A percentile compares a stretch with the other conserved stretches of the same genome.
Conservation (phyloP, 768 basidiomycete species). For the Crepidotus variabilis region DNA sequence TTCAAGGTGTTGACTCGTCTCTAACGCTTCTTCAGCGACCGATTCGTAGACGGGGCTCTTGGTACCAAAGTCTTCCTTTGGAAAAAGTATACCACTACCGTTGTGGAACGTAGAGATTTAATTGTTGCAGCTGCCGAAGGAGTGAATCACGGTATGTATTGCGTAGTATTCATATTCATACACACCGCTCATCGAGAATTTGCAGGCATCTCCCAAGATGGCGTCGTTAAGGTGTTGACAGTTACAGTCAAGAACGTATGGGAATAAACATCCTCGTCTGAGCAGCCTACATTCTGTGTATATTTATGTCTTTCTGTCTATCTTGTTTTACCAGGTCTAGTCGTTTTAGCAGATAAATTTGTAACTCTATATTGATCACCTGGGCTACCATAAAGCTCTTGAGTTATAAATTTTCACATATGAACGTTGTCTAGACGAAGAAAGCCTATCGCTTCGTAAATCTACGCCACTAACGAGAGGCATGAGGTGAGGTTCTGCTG, state of each 20-base stretch:
- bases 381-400: too few relatives aligned
- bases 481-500: too few relatives aligned
- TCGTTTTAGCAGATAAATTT: too few relatives aligned
- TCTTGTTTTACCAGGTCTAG: too few relatives aligned
- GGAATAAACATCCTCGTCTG: background rate
- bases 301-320: too few relatives aligned
- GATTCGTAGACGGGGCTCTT: background rate
- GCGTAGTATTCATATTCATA: background rate
- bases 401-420: too few relatives aligned
- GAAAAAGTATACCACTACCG: slow-evolving; percentile 1
- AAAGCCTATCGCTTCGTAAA: too few relatives aligned
- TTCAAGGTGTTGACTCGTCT: background rate
- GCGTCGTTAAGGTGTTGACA: slow-evolving; percentile 5
- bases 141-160: slow-evolving; percentile 3
- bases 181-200: background rate
- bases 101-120: background rate
- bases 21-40: slow-evolving; percentile 1
- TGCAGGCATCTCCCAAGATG: slow-evolving; percentile 5
- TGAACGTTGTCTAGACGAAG: too few relatives aligned
- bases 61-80: background rate
- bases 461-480: too few relatives aligned
- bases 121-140: background rate
- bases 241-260: background rate
- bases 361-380: too few relatives aligned
- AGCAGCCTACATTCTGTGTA: too few relatives aligned